Evolutionary conservation across 768 basidiomycete genomes (phyloP), one percentile per base, ranked within the genome.

Genomic region (Suillus tomentosus): DNA sequence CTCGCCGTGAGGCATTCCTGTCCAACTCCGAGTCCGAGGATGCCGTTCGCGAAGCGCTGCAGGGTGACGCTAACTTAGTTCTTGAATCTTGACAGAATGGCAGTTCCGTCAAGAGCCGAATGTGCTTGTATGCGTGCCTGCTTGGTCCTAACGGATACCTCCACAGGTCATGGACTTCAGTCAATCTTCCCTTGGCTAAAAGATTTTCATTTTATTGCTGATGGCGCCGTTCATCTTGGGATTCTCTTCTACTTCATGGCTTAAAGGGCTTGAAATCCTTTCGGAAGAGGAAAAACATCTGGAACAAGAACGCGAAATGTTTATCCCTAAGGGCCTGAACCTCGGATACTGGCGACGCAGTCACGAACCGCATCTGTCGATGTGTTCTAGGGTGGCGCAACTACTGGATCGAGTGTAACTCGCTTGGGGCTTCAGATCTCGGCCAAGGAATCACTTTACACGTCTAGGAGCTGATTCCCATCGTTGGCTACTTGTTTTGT

Each of bases 1-100:
- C 53, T 36, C 53, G 1, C 10, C 19, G 31, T 13, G 53, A 54
- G 53, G 34, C 17, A 36, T 54, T 19, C 53, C 11, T 34, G 17
- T 36, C 19, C 53, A 54, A 54, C 19, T 54, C 53, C 53, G 53
- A 54, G 53, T 54, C 53, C 53, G 53, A 54, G 53, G 53, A 54
- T n/a, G 31, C 31, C 53, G 53, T 31, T 36, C 11, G 34, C 53
- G 53, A 54, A 54, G 53, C 53, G 10, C 19, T 34, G 31, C 53
- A n/a, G 53, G 27, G 53, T 54, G 53, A 54, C 53, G n/a, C 53
- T 19, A 36, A 36, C 31, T 31, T 31, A 31, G 19, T 36, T 54
- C 53, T 36, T 7, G 53, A 13, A 10, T 36, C 11, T n/a, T 36
- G 34, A 36, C 31, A 54, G 34, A 5, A 54, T n/a, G 53, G 31